These are phyloP conservation scores for Tylopilus balloui DNA, from an alignment of 768 basidiomycete species.

Conservation along the genomic window DNA sequence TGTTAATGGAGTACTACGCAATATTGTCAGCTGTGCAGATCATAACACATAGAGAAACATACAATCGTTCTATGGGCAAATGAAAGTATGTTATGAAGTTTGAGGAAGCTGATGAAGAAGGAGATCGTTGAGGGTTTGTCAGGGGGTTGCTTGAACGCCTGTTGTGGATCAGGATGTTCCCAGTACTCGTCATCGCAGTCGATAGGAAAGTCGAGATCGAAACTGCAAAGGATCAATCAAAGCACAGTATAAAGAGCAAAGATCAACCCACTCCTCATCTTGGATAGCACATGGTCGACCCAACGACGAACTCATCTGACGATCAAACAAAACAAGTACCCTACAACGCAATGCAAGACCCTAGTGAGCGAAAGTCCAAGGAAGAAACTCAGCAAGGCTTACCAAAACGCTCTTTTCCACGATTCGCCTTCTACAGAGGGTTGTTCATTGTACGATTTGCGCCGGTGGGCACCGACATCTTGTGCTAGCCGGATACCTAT, in stretches of 20 bases:
- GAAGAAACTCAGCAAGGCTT: neutral
- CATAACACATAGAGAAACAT: slow-evolving; percentile 11
- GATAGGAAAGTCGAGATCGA: slow-evolving; percentile 56
- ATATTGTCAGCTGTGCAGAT: neutral
- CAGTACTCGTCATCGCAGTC: slow-evolving; percentile 71
- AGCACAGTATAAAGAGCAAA: neutral
- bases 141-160: slow-evolving; percentile 58
- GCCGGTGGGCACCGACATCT: slow-evolving; percentile 54
- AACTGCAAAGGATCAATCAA: slow-evolving; percentile 34
- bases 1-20: slow-evolving; percentile 66
- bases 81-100: slow-evolving; percentile 58
- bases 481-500: slow-evolving; percentile 54
- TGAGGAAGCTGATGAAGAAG: slow-evolving; percentile 50
- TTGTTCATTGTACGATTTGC: slow-evolving; percentile 29
- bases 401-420: slow-evolving; percentile 56
- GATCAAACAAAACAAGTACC: slow-evolving; percentile 31
- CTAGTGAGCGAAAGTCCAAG: neutral
- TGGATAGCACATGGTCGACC: slow-evolving; percentile 66
- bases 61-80: slow-evolving; percentile 61
- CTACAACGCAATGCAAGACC: slow-evolving; percentile 7
- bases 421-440: slow-evolving; percentile 51
- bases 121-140: slow-evolving; percentile 52
- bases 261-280: slow-evolving; percentile 58
- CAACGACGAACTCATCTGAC: slow-evolving; percentile 41
- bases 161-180: slow-evolving; percentile 44